phyloP scores from a whole-genome alignment of 2,329 filamentous ascomycete genomes.

The Didymosphaeria variabile region DNA sequence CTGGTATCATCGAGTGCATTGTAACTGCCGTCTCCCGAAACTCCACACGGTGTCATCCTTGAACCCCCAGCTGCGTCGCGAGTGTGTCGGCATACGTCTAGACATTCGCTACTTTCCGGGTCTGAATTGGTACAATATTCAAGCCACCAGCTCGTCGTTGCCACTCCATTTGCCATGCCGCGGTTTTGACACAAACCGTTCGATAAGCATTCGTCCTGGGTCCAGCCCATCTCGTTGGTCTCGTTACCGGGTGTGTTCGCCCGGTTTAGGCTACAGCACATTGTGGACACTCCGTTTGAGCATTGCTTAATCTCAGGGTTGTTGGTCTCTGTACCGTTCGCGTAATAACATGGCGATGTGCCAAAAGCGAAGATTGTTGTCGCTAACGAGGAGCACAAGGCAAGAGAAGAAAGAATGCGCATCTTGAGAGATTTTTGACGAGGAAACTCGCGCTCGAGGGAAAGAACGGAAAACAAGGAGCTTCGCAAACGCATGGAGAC shows the following conservation, averaged over 20 bases:
- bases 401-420: neutral
- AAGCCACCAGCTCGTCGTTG: conserved; percentile 13
- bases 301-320: conserved; percentile 12
- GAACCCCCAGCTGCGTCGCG: neutral
- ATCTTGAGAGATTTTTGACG: neutral
- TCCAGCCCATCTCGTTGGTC: conserved; percentile 14
- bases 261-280: conserved; percentile 22
- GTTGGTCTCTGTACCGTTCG: conserved; percentile 8
- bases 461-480: neutral
- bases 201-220: conserved; percentile 24
- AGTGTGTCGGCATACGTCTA: conserved; percentile 20
- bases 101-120: conserved; percentile 15
- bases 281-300: conserved; percentile 12
- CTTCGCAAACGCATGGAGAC: neutral
- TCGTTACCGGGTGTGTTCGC: conserved; percentile 18
- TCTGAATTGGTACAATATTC: conserved; percentile 22
- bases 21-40: neutral
- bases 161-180: neutral
- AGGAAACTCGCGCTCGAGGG: neutral
- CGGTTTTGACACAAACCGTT: conserved; percentile 27
- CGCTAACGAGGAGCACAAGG: neutral
- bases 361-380: neutral
- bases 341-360: conserved; percentile 3
- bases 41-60: neutral
- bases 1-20: neutral